phyloP scores from a whole-genome alignment of 1,284 basidiomycete species.

The Mycosarcoma maydis region DNA sequence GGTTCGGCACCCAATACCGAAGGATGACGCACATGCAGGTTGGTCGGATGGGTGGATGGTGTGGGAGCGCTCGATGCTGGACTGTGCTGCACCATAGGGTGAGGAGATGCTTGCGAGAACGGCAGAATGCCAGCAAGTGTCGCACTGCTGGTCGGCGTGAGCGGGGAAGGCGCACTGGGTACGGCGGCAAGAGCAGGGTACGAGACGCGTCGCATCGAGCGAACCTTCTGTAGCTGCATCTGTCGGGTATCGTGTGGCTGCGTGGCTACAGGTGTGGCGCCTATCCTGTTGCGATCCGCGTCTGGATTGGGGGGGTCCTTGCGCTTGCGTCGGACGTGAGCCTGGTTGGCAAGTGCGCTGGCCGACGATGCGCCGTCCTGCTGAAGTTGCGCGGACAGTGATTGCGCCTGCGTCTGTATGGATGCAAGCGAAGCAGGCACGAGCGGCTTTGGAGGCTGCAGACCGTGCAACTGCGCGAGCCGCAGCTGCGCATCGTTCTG shows the following conservation, averaged over 20 bases:
- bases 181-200: background rate
- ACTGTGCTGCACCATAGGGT: constrained; percentile 13
- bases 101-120: constrained; percentile 12
- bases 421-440: background rate
- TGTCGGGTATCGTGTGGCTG: background rate
- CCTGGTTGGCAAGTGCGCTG: background rate
- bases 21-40: constrained; percentile 2
- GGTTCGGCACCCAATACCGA: constrained; percentile 6
- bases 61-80: constrained; percentile 12
- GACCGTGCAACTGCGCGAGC: constrained; percentile 35
- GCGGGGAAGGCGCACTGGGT: background rate
- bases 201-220: constrained; percentile 4
- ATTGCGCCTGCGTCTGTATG: background rate
- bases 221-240: background rate
- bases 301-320: constrained; percentile 7
- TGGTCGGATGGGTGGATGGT: constrained; percentile 1
- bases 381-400: background rate
- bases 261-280: background rate
- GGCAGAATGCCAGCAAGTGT: background rate
- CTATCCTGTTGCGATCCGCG: background rate
- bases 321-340: constrained; percentile 7
- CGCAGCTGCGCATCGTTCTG: constrained; percentile 38
- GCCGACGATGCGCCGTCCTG: background rate
- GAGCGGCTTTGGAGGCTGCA: constrained; percentile 24
- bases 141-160: background rate